Conservation (phyloP, 2,329 filamentous ascomycete genomes). For the Lojkania enalia region DNA sequence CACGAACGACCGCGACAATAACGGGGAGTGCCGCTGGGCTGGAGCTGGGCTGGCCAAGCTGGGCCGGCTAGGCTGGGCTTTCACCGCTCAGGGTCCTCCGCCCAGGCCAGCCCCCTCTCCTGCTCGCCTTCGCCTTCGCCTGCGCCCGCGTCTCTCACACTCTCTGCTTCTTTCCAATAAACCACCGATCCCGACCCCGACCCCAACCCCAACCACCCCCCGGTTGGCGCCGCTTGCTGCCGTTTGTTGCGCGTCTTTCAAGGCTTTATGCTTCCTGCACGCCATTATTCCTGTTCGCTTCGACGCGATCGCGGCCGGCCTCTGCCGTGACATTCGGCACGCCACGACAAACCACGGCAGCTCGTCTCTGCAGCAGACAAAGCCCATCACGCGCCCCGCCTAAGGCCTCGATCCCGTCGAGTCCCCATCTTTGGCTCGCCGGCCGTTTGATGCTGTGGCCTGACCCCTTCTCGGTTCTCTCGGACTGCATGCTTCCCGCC, state of each 20-base stretch:
- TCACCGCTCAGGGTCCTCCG: slow-evolving; percentile 18
- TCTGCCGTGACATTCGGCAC: slow-evolving; percentile 23
- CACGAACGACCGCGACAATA: too few relatives aligned
- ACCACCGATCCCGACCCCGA: too few relatives aligned
- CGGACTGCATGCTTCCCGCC: slow-evolving; percentile 13
- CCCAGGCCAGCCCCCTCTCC: slow-evolving; percentile 23
- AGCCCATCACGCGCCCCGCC: slow-evolving; percentile 37
- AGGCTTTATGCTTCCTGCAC: slow-evolving; percentile 38
- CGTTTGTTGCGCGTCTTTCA: too few relatives aligned
- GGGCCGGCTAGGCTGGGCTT: slow-evolving; percentile 18
- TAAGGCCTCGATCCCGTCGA: slow-evolving; percentile 22
- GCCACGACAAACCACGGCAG: slow-evolving; percentile 14
- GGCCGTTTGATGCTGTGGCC: slow-evolving; percentile 21
- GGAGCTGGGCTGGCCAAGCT: slow-evolving; percentile 21
- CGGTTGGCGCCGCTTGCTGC: too few relatives aligned
- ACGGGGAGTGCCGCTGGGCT: too few relatives aligned
- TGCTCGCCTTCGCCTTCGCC: slow-evolving; percentile 29
- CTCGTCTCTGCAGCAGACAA: slow-evolving; percentile 24
- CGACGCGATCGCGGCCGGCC: slow-evolving; percentile 27
- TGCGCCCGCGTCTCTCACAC: slow-evolving; percentile 27
- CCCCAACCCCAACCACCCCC: too few relatives aligned
- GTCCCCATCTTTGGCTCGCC: slow-evolving; percentile 17
- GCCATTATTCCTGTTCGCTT: slow-evolving; percentile 42
- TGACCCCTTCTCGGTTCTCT: slow-evolving; percentile 18
- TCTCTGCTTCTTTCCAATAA: slow-evolving; percentile 25